These are phyloP conservation scores for Pichia sp. DNA, from an alignment of 1,139 yeast genomes.

Conservation along the genomic window DNA sequence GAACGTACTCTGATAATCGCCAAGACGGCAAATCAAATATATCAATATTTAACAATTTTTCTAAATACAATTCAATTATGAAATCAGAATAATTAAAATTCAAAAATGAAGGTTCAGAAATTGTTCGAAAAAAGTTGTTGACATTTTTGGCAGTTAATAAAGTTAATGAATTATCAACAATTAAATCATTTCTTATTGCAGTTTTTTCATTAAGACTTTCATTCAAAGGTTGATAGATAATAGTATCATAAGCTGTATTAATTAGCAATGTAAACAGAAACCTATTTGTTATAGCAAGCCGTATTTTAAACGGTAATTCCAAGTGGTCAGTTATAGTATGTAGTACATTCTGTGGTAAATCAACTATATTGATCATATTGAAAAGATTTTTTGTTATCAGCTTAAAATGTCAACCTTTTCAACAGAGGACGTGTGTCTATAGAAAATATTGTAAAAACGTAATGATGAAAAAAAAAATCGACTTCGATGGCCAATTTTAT, in stretches of 20 bases:
- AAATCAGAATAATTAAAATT: slow-evolving; percentile 22
- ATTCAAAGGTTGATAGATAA: slow-evolving; percentile 16
- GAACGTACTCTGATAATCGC: slow-evolving; percentile 15
- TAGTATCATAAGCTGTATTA: slow-evolving; percentile 18
- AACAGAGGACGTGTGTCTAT: background rate
- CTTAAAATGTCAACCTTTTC: background rate
- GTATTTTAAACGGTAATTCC: slow-evolving; percentile 17
- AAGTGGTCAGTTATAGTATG: slow-evolving; percentile 18
- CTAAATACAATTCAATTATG: slow-evolving; percentile 21
- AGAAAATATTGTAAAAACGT: background rate
- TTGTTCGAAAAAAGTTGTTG: slow-evolving; percentile 15
- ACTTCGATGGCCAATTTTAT: background rate
- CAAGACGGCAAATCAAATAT: slow-evolving; percentile 20
- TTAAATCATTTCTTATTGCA: slow-evolving; percentile 1
- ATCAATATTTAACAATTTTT: slow-evolving; percentile 13
- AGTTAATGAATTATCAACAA: slow-evolving; percentile 14
- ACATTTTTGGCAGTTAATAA: slow-evolving; percentile 15
- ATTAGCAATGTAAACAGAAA: slow-evolving; percentile 19
- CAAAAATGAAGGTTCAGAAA: slow-evolving; percentile 15
- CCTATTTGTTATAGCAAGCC: slow-evolving; percentile 19
- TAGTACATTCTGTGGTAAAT: slow-evolving; percentile 26
- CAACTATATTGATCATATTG: slow-evolving; percentile 16
- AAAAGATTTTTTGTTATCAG: background rate
- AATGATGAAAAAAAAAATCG: background rate
- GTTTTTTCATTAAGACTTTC: slow-evolving; percentile 1